Conservation (phyloP, 495 filamentous ascomycete genomes). For the Aspergillus ellipticus region DNA sequence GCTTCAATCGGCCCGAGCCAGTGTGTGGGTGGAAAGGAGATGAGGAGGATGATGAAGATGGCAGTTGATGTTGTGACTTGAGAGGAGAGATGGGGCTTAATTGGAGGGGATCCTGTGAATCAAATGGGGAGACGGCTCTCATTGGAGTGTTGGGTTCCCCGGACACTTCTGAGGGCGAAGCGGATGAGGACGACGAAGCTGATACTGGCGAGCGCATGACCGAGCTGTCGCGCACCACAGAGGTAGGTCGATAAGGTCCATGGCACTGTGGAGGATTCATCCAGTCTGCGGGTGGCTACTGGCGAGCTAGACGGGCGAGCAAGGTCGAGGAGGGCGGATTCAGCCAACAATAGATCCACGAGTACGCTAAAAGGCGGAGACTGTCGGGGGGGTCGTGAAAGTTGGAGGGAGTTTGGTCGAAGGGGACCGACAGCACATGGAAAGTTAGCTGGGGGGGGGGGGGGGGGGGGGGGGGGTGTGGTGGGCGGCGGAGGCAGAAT, state of each 20-base stretch:
- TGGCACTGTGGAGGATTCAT: constrained; percentile 37
- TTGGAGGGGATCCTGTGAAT: constrained; percentile 13
- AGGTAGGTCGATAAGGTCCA: constrained; percentile 33
- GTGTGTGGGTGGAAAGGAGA: constrained; percentile 14
- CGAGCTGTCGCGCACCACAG: constrained; percentile 24
- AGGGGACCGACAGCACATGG: not conserved
- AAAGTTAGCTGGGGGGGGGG: not conserved
- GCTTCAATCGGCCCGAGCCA: constrained; percentile 26
- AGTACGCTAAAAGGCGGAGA: not conserved
- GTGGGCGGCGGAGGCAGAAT: not conserved
- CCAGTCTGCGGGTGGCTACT: constrained; percentile 19
- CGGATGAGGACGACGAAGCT: constrained; percentile 7
- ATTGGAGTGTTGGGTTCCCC: constrained; percentile 13
- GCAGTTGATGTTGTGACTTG: constrained; percentile 7
- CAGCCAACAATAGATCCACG: not conserved
- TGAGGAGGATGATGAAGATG: constrained; percentile 11
- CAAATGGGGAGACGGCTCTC: constrained; percentile 11
- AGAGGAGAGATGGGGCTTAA: constrained; percentile 19
- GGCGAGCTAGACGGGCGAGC: constrained; percentile 5
- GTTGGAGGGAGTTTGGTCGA: not conserved
- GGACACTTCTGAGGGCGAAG: constrained; percentile 13
- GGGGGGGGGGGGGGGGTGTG: not conserved
- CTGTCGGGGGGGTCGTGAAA: too few species aligned
- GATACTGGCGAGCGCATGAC: constrained; percentile 28
- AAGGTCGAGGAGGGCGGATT: constrained; percentile 4